phyloP scores from a whole-genome alignment of 2,329 filamentous ascomycete species.

The Paracoccidioides brasiliensis region DNA sequence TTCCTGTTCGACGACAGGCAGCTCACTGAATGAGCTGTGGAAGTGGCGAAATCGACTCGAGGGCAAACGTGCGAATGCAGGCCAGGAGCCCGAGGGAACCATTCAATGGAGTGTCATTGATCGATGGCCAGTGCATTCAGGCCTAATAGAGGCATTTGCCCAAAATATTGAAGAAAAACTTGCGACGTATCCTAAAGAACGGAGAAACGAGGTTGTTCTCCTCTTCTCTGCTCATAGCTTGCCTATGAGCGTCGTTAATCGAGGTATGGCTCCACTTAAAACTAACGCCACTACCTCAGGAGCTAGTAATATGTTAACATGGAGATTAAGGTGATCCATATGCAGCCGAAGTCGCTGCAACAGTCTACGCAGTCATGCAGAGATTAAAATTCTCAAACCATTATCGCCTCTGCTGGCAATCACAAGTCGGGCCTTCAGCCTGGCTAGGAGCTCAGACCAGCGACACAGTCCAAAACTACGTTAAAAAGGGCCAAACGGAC shows the following conservation, averaged over 20 bases:
- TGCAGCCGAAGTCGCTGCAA: slow-evolving; percentile 87
- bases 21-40: slow-evolving; percentile 93
- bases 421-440: slow-evolving; percentile 85
- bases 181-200: slow-evolving; percentile 68
- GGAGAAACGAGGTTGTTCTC: slow-evolving; percentile 66
- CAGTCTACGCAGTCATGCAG: slow-evolving; percentile 94
- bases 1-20: slow-evolving; percentile 93
- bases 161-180: slow-evolving; percentile 82
- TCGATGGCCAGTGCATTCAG: slow-evolving; percentile 85
- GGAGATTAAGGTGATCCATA: slow-evolving; percentile 64
- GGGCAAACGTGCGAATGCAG: slow-evolving; percentile 50
- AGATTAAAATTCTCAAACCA: slow-evolving; percentile 75
- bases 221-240: slow-evolving; percentile 92
- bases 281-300: no score
- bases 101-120: slow-evolving; percentile 98
- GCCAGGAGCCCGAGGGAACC: slow-evolving; percentile 46
- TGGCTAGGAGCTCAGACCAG: slow-evolving; percentile 94
- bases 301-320: not conserved
- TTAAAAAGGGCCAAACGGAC: slow-evolving; percentile 83
- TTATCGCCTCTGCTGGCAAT: slow-evolving; percentile 94
- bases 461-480: slow-evolving; percentile 74
- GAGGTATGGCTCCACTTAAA: slow-evolving; percentile 43
- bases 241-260: slow-evolving; percentile 94
- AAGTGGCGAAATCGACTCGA: slow-evolving; percentile 83
- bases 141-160: slow-evolving; percentile 82